Base-by-base conservation (phyloP, 225 moss, liverwort and hornwort genomes). In the Rhytidiadelphus loreus region DNA sequence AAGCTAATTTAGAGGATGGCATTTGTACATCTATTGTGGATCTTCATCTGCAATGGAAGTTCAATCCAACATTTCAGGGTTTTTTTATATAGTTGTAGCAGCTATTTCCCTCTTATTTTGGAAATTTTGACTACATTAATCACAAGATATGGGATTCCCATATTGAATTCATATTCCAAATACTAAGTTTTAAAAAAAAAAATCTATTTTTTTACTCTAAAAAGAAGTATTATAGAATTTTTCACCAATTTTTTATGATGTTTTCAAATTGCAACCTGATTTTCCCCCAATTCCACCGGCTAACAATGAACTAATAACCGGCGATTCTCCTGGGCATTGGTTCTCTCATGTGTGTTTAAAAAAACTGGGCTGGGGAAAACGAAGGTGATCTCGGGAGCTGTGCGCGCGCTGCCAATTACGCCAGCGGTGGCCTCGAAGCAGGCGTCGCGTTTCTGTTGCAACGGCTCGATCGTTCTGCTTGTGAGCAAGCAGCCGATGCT, bases 11-110 rank as follows among this genome's bases (percentile, higher is more conserved):
- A 66, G 12, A 66, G 6, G 66, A 21, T 37, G 66, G 19, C 21
- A 4, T 9, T 64, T 41, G 13, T 28, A 72, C 44, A 44, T 43
- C 71, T 28, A 46, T 24, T 73, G 18, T 3, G 0, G 2, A 72
- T 72, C 10, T 46, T 81, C 16, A 61, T 21, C 2, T 46, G 4
- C 13, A 44, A 44, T 23, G 16, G 13, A 61, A 23, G 14, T 7
- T 41, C 2, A 4, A 1, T 15, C 4, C 1, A 69, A 4, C 39
- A 39, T 70, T 70, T 0, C 0, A 1, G 5, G 8, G 25, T 2
- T 14, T 5, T 13, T 23, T 68, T 23, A 4, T 46, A 46, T 46
- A n/a, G 4, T 68, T 68, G 21, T n/a, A 22, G 12, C 2, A 25
- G 0, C 1, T 70, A 13, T 8, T 64, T 23, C 23, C 7, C 7